These are phyloP conservation scores for Melanogaster broomeanus DNA, from an alignment of 768 basidiomycete genomes.

Conservation along the genomic window DNA sequence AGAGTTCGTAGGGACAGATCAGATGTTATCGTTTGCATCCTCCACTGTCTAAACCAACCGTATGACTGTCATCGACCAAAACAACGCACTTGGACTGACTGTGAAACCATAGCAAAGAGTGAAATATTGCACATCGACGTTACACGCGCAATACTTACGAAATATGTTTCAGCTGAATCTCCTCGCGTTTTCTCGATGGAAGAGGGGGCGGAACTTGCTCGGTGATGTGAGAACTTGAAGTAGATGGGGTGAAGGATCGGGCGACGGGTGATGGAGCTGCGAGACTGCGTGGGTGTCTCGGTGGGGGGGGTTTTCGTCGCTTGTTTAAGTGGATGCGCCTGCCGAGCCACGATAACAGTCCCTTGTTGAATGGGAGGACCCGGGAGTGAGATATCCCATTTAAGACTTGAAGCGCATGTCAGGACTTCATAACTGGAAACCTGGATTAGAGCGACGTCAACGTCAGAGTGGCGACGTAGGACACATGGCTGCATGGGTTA, in stretches of 20 bases:
- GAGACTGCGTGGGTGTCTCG: too few species aligned
- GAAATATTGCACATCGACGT: not conserved
- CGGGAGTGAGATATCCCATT: conserved; percentile 9
- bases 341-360: not conserved
- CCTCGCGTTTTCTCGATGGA: conserved; percentile 4
- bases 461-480: not conserved
- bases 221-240: not conserved
- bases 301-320: not conserved
- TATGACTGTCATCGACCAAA: conserved; percentile 22
- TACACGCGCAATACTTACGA: conserved; percentile 10
- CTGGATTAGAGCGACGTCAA: conserved; percentile 8
- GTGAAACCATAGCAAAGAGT: not conserved
- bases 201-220: not conserved
- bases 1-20: not conserved
- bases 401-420: conserved; percentile 17
- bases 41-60: conserved; percentile 10
- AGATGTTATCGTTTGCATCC: too few species aligned
- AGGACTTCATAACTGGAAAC: conserved; percentile 24
- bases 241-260: too few species aligned
- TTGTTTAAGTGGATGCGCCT: conserved; percentile 6
- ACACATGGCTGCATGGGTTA: too few species aligned
- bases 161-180: conserved; percentile 17
- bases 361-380: not conserved
- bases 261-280: too few species aligned
- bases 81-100: conserved; percentile 23